Evolutionary conservation across 2,329 filamentous ascomycete species (phyloP).

Genomic region (Elsinoe ampelina): DNA sequence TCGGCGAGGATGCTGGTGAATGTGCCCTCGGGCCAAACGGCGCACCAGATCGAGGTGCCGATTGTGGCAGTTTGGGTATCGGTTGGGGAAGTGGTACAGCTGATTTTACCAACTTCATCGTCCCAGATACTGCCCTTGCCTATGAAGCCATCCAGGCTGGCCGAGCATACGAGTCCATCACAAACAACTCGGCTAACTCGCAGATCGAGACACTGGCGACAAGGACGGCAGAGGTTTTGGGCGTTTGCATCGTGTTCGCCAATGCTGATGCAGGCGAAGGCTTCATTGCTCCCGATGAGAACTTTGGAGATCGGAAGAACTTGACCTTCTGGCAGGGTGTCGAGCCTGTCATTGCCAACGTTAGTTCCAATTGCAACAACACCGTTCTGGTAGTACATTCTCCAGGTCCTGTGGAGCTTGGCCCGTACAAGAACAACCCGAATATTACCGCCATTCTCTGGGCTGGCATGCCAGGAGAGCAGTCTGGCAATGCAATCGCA

Average conservation of each 20-base stretch:
- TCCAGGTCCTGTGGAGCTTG: constrained; percentile 64
- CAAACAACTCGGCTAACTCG: constrained; percentile 22
- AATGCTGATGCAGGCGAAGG: constrained; percentile 42
- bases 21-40: constrained; percentile 40
- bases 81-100: constrained; percentile 40
- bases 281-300: constrained; percentile 36
- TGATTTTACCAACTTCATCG: constrained; percentile 26
- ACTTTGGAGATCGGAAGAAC: constrained; percentile 40
- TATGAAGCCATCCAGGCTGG: constrained; percentile 20
- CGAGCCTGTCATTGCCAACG: constrained; percentile 57
- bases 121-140: constrained; percentile 24
- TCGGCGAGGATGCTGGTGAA: constrained; percentile 42
- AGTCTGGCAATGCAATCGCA: constrained; percentile 65
- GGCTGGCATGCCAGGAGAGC: constrained; percentile 69
- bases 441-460: constrained; percentile 75
- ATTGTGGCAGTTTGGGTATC: constrained; percentile 39
- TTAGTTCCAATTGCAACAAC: constrained; percentile 66
- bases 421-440: constrained; percentile 59
- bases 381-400: constrained; percentile 85
- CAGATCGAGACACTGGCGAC: constrained; percentile 24
- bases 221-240: constrained; percentile 16
- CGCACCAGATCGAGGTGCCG: constrained; percentile 35
- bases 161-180: constrained; percentile 20
- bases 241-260: constrained; percentile 38
- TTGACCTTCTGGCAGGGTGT: constrained; percentile 38